phyloP scores from a whole-genome alignment of 345 rosid genomes.

The Mercurialis annua region DNA sequence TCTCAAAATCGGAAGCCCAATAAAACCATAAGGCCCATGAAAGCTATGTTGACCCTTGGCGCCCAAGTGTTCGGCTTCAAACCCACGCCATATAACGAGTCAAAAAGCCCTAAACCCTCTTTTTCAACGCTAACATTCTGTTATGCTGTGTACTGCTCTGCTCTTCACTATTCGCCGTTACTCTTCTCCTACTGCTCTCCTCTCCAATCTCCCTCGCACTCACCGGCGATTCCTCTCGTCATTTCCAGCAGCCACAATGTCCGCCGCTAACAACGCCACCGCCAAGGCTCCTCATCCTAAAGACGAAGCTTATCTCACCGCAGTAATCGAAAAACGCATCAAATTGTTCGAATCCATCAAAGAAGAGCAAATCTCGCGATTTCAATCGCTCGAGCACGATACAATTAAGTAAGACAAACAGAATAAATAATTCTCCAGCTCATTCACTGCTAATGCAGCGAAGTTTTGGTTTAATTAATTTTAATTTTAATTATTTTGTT shows the following conservation, averaged over 20 bases:
- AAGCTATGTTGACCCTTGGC: not conserved
- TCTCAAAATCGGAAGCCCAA: not conserved
- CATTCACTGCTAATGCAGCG: not conserved
- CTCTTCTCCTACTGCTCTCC: constrained; percentile 13
- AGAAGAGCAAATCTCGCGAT: constrained; percentile 50
- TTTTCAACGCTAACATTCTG: not conserved
- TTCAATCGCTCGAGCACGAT: constrained; percentile 60
- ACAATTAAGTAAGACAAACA: constrained; percentile 52
- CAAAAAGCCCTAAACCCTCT: constrained; percentile 8
- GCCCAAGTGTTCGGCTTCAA: not conserved
- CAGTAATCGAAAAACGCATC: constrained; percentile 65
- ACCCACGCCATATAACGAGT: too few relatives aligned
- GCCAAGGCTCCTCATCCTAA: constrained; percentile 55
- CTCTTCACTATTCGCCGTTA: constrained; percentile 12
- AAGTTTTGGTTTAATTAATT: too few relatives aligned
- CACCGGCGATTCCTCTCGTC: constrained; percentile 19
- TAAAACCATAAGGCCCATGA: not conserved
- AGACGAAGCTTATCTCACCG: constrained; percentile 57
- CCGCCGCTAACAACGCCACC: constrained; percentile 9
- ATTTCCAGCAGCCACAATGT: constrained; percentile 31
- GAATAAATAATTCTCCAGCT: not conserved
- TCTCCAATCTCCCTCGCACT: constrained; percentile 12
- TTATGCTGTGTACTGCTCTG: constrained; percentile 12
- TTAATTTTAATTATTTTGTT: not conserved
- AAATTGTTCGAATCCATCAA: constrained; percentile 62